phyloP scores from a whole-genome alignment of 352 stramenopile genomes.

The Globisporangium viniferum region DNA sequence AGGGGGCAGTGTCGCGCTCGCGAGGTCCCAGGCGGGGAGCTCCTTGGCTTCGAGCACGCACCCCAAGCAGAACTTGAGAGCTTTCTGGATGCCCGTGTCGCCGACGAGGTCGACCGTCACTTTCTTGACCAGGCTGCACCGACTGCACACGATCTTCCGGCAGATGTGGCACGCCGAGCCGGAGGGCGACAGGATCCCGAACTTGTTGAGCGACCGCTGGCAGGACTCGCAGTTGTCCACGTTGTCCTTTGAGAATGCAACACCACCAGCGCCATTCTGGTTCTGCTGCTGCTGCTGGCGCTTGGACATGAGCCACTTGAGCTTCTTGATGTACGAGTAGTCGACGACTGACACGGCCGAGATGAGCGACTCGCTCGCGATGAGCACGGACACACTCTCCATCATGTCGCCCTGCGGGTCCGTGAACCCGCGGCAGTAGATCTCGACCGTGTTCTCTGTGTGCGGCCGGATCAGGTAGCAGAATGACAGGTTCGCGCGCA shows the following conservation, averaged over 20 bases:
- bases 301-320: conserved; percentile 49
- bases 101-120: conserved; percentile 48
- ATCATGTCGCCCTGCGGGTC: conserved; percentile 46
- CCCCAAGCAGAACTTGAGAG: conserved; percentile 44
- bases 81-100: conserved; percentile 27
- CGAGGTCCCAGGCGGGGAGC: conserved; percentile 41
- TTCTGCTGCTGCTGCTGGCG: conserved; percentile 18
- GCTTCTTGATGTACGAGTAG: conserved; percentile 58
- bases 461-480: conserved; percentile 13
- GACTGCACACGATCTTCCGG: conserved; percentile 35
- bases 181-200: conserved; percentile 18
- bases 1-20: conserved; percentile 11
- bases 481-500: conserved; percentile 15
- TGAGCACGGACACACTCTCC: conserved; percentile 32
- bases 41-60: conserved; percentile 52
- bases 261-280: neutral
- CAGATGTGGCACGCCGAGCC: conserved; percentile 46
- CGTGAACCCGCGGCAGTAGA: conserved; percentile 37
- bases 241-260: neutral
- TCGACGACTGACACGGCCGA: conserved; percentile 35
- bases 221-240: conserved; percentile 26
- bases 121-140: conserved; percentile 55
- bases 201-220: conserved; percentile 20
- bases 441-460: conserved; percentile 13
- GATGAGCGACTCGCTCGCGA: conserved; percentile 44